phyloP scores from a whole-genome alignment of 2,329 filamentous ascomycete species.

The Microdochium paspali region DNA sequence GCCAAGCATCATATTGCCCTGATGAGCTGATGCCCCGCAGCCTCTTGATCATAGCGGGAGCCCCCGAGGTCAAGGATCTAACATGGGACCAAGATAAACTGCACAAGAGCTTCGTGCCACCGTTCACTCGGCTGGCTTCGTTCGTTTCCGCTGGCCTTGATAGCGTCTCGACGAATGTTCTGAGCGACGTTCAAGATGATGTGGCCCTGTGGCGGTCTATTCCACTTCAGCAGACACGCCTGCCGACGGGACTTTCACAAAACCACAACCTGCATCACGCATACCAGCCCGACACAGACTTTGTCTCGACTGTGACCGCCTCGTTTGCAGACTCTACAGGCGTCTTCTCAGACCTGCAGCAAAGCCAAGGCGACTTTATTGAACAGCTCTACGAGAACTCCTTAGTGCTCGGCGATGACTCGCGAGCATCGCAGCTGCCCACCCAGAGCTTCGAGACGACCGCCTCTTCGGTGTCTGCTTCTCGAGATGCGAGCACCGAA shows the following conservation, averaged over 20 bases:
- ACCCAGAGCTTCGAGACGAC: conserved; percentile 16
- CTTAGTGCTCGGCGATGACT: conserved; percentile 57
- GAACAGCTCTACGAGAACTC: conserved; percentile 73
- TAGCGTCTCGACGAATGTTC: background rate
- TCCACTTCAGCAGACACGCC: conserved; percentile 31
- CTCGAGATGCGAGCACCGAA: conserved; percentile 14
- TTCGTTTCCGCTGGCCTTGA: background rate
- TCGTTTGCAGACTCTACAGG: background rate
- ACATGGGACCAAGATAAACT: conserved; percentile 44
- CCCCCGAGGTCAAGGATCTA: conserved; percentile 44
- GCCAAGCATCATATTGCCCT: no score
- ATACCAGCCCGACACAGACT: conserved; percentile 25
- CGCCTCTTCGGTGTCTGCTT: conserved; percentile 27
- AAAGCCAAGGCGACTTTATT: conserved; percentile 16
- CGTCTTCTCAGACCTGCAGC: background rate
- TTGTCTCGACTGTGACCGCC: conserved; percentile 35
- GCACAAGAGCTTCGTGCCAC: conserved; percentile 31
- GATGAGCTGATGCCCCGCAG: conserved; percentile 16
- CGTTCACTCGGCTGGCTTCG: conserved; percentile 26
- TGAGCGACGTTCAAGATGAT: conserved; percentile 5
- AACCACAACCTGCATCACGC: conserved; percentile 24
- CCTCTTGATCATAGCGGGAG: conserved; percentile 35
- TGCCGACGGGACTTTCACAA: conserved; percentile 45
- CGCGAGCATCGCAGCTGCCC: conserved; percentile 51
- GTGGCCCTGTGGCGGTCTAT: conserved; percentile 45